Evolutionary conservation across 1,139 yeast species (phyloP), one percentile per base, ranked within the genome.

Genomic region (Pneumocystis canis): DNA sequence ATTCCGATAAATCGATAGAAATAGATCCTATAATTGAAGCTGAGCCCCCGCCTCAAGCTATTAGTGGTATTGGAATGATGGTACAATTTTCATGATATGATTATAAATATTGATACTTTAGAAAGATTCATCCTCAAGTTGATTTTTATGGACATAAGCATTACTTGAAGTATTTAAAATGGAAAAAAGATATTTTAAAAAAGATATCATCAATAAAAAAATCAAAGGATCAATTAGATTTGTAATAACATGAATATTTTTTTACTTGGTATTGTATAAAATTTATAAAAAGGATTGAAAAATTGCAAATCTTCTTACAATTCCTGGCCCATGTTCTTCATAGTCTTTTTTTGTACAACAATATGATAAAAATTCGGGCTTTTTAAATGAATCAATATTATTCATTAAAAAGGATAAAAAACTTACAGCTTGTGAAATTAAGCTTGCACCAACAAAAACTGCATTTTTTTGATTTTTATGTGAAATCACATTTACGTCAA

Each of bases 381-480:
- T 56, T 37, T 25, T n/a, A n/a, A 54, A 18, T 54, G 11, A 5
- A 31, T 61, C 30, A 60, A 53, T 20, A 32, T 41, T 39, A 58
- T 40, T 7, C 39, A 32, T 18, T 28, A 14, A 5, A 32, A 9
- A 35, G 5, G 30, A n/a, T n/a, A 6, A 20, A 3, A 39, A 39
- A 14, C 32, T 18, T 58, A 64, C 84, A 25, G 99, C 94, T 76
- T 90, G 97, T 1, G 99, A 97, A 73, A 94, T 81, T 70, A 94
- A 79, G 28, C 96, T 87, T 67, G 98, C 99, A 69, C 99, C 99
- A 73, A 90, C 94, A 98, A 98, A 94, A 65, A 94, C 99, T 7
- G 99, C 99, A 72, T 92, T 89, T 73, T 96, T 82, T 78, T 94
- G 99, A 76, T 94, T 87, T 79, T 92, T 89, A 77, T 94, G 99